Conservation (phyloP, 495 filamentous ascomycete genomes). For the Hypoxylon crocopeplum region DNA sequence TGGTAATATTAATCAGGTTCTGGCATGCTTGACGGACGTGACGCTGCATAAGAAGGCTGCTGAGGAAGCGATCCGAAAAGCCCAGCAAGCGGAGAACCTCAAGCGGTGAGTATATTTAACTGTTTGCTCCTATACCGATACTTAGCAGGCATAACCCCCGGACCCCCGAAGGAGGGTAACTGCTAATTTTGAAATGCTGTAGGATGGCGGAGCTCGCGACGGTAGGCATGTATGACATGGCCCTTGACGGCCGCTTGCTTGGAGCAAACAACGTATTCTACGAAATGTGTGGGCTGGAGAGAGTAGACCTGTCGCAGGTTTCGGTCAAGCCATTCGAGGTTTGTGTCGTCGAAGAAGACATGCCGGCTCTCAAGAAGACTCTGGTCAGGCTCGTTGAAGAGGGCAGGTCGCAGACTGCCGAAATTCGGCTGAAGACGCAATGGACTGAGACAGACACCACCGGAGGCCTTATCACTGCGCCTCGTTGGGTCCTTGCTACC, state of each 20-base stretch:
- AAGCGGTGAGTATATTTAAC: conserved; percentile 41
- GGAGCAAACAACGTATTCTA: conserved; percentile 55
- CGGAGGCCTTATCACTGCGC: conserved; percentile 58
- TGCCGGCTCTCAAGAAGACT: conserved; percentile 52
- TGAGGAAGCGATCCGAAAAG: conserved; percentile 50
- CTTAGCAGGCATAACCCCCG: not conserved
- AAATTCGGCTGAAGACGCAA: conserved; percentile 70
- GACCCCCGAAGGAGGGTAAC: not conserved
- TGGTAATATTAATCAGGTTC: conserved; percentile 46
- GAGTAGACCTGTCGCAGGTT: conserved; percentile 42
- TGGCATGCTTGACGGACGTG: conserved; percentile 56
- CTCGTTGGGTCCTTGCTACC: conserved; percentile 69
- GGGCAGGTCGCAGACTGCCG: conserved; percentile 62
- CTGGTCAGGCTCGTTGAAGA: conserved; percentile 64
- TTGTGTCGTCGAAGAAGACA: conserved; percentile 65
- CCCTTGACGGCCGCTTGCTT: conserved; percentile 49
- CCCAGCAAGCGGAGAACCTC: conserved; percentile 55
- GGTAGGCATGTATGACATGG: conserved; percentile 57
- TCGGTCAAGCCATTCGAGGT: conserved; percentile 46
- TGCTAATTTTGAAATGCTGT: conserved; percentile 6
- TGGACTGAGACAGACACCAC: conserved; percentile 64
- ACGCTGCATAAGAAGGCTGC: conserved; percentile 51
- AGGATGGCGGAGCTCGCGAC: conserved; percentile 55
- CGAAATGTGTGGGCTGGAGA: conserved; percentile 68
- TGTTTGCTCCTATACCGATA: too few relatives aligned